A percentile compares a stretch with the other conserved stretches of the same genome.
Evolutionary conservation across 2,329 filamentous ascomycete genomes (phyloP).

Genomic region (Magnaporthiopsis incrustans): DNA sequence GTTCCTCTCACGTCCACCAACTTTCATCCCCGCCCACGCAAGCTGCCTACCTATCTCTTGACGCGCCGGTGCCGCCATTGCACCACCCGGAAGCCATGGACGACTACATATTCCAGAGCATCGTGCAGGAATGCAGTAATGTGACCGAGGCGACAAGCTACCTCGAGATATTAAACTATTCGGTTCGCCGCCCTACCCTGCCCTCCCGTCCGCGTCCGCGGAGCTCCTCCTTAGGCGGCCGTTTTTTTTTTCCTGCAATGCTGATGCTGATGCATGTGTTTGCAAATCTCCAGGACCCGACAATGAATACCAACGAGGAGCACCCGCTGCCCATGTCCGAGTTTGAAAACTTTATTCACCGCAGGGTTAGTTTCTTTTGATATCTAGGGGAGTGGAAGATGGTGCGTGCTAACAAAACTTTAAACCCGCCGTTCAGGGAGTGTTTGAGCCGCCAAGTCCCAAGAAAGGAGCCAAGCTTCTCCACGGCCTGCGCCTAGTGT

Average conservation of each 20-base stretch:
- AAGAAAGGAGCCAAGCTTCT: slow-evolving; percentile 35
- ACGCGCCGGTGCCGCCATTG: neutral
- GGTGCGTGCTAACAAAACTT: neutral
- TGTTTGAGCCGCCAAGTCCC: slow-evolving; percentile 39
- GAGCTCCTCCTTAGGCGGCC: too few relatives aligned
- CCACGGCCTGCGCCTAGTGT: slow-evolving; percentile 48
- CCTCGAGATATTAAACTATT: slow-evolving; percentile 52
- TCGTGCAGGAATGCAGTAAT: slow-evolving; percentile 38
- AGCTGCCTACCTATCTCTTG: slow-evolving; percentile 6
- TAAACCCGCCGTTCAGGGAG: slow-evolving; percentile 31
- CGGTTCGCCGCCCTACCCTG: slow-evolving; percentile 29
- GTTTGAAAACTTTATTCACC: slow-evolving; percentile 49
- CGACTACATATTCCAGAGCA: slow-evolving; percentile 46
- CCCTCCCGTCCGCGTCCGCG: too few relatives aligned
- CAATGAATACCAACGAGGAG: slow-evolving; percentile 41
- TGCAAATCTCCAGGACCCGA: slow-evolving; percentile 33
- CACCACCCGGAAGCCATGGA: slow-evolving; percentile 35
- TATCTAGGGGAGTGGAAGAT: neutral
- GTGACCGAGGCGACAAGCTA: slow-evolving; percentile 47
- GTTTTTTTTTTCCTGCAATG: neutral
- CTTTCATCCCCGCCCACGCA: neutral
- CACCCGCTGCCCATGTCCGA: slow-evolving; percentile 44
- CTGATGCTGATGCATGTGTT: slow-evolving; percentile 4
- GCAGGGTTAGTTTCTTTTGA: slow-evolving; percentile 31
- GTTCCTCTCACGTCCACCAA: too few relatives aligned